Conservation (phyloP, 2,329 filamentous ascomycete genomes). For the Colletotrichum trifolii region DNA sequence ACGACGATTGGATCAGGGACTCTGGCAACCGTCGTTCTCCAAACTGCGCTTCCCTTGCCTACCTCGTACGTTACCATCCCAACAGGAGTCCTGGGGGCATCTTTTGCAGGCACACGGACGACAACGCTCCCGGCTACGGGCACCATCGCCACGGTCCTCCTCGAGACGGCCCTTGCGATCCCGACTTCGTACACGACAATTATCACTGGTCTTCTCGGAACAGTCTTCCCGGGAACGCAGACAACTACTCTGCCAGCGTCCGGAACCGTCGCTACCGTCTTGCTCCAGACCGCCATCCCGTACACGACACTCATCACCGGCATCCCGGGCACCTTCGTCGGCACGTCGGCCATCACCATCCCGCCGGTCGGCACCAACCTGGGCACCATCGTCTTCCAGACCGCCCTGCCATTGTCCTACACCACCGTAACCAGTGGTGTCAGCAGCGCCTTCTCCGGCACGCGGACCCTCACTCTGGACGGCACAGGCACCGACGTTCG, state of each 20-base stretch:
- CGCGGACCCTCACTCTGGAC: conserved; percentile 6
- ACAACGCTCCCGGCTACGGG: not conserved
- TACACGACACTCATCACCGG: conserved; percentile 7
- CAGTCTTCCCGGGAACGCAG: not conserved
- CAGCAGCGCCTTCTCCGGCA: conserved; percentile 11
- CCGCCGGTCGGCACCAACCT: conserved; percentile 1
- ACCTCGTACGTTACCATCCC: conserved; percentile 9
- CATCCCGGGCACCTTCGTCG: conserved; percentile 8
- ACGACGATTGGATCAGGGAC: not conserved
- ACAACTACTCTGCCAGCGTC: not conserved
- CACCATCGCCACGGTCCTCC: not conserved
- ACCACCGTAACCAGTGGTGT: conserved; percentile 21
- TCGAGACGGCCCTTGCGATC: not conserved
- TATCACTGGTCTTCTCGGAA: not conserved
- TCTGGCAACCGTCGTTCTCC: conserved; percentile 14
- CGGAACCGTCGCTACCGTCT: not conserved
- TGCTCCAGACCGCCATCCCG: conserved; percentile 1
- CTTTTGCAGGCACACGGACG: conserved; percentile 8
- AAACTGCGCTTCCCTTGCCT: conserved; percentile 5
- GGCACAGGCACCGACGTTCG: conserved; percentile 7
- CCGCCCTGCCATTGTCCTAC: conserved; percentile 9
- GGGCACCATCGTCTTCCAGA: conserved; percentile 18
- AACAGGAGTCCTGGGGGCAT: conserved; percentile 1
- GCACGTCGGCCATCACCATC: conserved; percentile 6
- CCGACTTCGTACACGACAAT: conserved; percentile 1